phyloP scores from a whole-genome alignment of 257 asterid genomes.

The Linaria vulgaris region DNA sequence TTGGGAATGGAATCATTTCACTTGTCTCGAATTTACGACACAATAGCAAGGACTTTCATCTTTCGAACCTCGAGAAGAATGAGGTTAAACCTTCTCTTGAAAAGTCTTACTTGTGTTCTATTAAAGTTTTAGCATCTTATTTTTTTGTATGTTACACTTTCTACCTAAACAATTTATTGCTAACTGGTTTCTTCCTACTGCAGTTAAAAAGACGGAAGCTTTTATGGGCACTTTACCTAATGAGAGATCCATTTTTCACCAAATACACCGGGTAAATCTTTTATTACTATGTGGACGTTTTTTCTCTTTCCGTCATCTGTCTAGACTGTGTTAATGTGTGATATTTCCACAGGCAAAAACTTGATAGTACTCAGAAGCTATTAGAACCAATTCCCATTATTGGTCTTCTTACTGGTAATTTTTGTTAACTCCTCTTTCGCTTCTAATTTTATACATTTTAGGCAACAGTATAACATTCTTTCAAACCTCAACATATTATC shows the following conservation, averaged over 20 bases:
- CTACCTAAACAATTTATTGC: background rate
- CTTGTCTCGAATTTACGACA: slow-evolving; percentile 30
- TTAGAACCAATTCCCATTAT: slow-evolving; percentile 79
- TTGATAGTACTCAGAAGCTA: slow-evolving; percentile 59
- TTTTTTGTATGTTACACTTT: background rate
- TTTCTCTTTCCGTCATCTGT: slow-evolving; percentile 1
- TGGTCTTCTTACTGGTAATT: slow-evolving; percentile 74
- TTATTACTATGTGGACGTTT: background rate
- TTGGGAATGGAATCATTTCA: slow-evolving; percentile 68
- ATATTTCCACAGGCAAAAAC: slow-evolving; percentile 64
- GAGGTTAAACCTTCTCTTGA: slow-evolving; percentile 55
- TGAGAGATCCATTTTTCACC: slow-evolving; percentile 95
- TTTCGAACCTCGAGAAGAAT: slow-evolving; percentile 58
- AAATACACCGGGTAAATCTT: slow-evolving; percentile 71
- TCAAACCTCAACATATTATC: background rate
- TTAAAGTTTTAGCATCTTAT: background rate
- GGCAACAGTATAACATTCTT: background rate
- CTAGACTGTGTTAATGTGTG: slow-evolving; percentile 23
- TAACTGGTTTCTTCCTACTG: slow-evolving; percentile 12
- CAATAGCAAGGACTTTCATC: slow-evolving; percentile 40
- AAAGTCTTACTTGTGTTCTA: background rate
- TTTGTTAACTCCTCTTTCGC: slow-evolving; percentile 7
- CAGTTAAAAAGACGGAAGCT: slow-evolving; percentile 86
- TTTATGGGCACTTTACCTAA: slow-evolving; percentile 90
- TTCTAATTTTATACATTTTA: background rate